These are phyloP conservation scores for Trichoderma sp. DNA, from an alignment of 2,329 filamentous ascomycete species.

Conservation along the genomic window DNA sequence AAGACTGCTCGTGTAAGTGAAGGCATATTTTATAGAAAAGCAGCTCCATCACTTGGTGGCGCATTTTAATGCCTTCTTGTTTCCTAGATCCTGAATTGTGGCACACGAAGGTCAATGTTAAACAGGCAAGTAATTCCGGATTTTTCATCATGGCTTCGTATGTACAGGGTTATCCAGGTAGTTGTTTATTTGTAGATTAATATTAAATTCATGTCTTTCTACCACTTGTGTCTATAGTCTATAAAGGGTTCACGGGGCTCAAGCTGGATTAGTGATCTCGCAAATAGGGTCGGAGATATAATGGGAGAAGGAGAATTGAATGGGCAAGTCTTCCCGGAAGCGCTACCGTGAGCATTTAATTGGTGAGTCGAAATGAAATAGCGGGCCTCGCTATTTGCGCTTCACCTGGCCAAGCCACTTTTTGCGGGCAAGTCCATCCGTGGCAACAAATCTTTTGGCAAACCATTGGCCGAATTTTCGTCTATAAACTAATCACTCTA, in stretches of 20 bases:
- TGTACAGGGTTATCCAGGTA: too few relatives aligned
- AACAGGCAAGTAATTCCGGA: constrained; percentile 11
- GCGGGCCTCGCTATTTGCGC: neutral
- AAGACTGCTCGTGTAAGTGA: neutral
- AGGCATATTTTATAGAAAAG: neutral
- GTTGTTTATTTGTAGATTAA: neutral
- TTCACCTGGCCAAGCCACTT: neutral
- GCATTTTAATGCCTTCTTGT: too few relatives aligned
- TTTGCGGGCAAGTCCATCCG: neutral
- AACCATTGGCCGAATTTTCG: too few relatives aligned
- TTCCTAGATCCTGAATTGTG: neutral
- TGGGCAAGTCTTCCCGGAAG: constrained; percentile 5
- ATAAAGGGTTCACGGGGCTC: neutral
- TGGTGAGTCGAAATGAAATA: neutral
- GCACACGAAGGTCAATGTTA: neutral
- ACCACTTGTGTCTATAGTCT: neutral
- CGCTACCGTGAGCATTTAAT: neutral
- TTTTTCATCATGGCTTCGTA: neutral
- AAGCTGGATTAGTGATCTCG: constrained; percentile 8
- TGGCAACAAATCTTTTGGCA: neutral
- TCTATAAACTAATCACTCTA: neutral
- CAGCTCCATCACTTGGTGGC: neutral
- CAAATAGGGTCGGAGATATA: constrained; percentile 3
- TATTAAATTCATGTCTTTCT: neutral
- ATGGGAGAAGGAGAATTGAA: neutral